Evolutionary conservation across 306 rosid species (phyloP).

Genomic region (Potentilla sterilis): DNA sequence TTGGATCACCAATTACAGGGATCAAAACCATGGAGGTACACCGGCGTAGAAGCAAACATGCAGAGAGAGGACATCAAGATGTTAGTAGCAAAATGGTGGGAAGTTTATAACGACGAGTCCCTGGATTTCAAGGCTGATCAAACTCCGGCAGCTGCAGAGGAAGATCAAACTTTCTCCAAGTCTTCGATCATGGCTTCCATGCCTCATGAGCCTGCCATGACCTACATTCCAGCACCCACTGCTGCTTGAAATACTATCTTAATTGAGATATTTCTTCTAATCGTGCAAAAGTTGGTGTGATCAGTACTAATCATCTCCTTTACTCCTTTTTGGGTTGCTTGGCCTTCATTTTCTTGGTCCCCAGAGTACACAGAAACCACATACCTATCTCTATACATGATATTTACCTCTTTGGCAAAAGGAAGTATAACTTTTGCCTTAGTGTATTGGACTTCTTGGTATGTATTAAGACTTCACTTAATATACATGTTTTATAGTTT

Average conservation of each 20-base stretch:
- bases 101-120: constrained; percentile 51
- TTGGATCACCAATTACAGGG: constrained; percentile 31
- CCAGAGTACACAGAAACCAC: constrained; percentile 4
- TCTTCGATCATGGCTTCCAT: constrained; percentile 52
- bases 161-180: constrained; percentile 26
- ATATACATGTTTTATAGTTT: not conserved
- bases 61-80: constrained; percentile 56
- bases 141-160: constrained; percentile 18
- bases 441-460: not conserved
- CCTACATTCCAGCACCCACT: constrained; percentile 52
- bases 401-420: not conserved
- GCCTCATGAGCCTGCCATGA: constrained; percentile 34
- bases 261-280: not conserved
- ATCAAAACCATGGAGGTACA: constrained; percentile 67
- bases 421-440: not conserved
- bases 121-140: constrained; percentile 44
- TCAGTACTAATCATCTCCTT: constrained; percentile 10
- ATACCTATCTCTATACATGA: constrained; percentile 6
- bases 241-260: constrained; percentile 41
- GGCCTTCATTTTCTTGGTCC: constrained; percentile 18
- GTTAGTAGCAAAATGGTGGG: constrained; percentile 66
- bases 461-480: not conserved
- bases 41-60: constrained; percentile 61
- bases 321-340: constrained; percentile 16
- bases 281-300: constrained; percentile 12